A percentile compares a stretch with the other conserved stretches of the same genome.
These are phyloP conservation scores for Dissophora globulifera DNA, from an alignment of 192 early-diverging fungal genomes.

Conservation along the genomic window DNA sequence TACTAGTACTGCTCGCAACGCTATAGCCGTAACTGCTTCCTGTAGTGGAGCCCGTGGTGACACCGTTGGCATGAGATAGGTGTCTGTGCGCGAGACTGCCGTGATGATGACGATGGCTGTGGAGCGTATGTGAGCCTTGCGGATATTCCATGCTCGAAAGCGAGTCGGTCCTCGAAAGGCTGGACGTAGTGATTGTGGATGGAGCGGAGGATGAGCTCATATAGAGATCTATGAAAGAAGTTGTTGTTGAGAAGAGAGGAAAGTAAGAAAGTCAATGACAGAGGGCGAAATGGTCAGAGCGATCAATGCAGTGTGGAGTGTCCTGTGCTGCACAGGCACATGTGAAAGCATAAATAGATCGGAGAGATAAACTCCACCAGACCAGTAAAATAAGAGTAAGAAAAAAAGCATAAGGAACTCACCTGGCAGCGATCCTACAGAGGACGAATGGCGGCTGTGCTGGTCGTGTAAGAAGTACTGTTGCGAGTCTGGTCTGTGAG, in stretches of 20 bases:
- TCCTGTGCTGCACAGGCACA: too few relatives aligned
- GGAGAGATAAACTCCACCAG: not conserved
- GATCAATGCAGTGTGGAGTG: too few relatives aligned
- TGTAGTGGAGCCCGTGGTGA: conserved; percentile 22
- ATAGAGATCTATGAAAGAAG: conserved; percentile 46
- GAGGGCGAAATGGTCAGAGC: too few relatives aligned
- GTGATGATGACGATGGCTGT: not conserved
- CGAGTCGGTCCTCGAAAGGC: conserved; percentile 46
- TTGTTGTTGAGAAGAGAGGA: too few relatives aligned
- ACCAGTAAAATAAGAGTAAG: not conserved
- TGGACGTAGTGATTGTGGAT: conserved; percentile 37
- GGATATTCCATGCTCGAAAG: conserved; percentile 44
- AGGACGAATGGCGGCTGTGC: conserved; percentile 33
- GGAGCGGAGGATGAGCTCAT: conserved; percentile 45
- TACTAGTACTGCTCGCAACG: conserved; percentile 8
- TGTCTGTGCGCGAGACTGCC: conserved; percentile 14
- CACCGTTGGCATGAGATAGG: conserved; percentile 16
- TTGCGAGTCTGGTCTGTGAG: conserved; percentile 8
- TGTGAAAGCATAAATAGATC: not conserved
- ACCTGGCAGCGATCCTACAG: conserved; percentile 39
- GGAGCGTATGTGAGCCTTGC: conserved; percentile 9
- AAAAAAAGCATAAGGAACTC: not conserved
- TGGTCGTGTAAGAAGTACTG: conserved; percentile 16
- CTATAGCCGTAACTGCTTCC: conserved; percentile 33
- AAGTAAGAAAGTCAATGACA: too few relatives aligned